Percentiles rank a stretch among this genome's conserved stretches.
These are phyloP conservation scores for Geotrichum cucujoidarum DNA, from an alignment of 1,139 yeast genomes.

Conservation along the genomic window DNA sequence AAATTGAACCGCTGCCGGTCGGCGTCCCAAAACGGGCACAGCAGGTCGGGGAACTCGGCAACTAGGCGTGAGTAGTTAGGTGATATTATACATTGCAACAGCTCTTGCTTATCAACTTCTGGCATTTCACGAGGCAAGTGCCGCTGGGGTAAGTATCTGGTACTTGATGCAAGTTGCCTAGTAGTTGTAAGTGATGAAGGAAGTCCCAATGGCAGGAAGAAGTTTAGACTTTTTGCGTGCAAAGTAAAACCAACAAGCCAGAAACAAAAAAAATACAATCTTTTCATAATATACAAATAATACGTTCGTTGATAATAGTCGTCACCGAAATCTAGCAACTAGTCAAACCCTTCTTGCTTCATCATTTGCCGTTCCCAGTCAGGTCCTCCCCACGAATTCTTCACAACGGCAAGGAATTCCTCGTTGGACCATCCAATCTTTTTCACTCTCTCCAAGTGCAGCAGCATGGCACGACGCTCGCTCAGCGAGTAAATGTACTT, in stretches of 20 bases:
- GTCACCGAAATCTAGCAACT: too few relatives aligned
- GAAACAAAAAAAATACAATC: too few relatives aligned
- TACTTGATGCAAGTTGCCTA: background rate
- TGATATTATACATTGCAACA: background rate
- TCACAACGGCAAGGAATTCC: conserved; percentile 2
- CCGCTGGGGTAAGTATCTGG: too few relatives aligned
- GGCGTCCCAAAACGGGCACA: background rate
- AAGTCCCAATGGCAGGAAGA: too few relatives aligned
- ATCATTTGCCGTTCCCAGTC: conserved; percentile 10
- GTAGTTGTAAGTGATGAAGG: too few relatives aligned
- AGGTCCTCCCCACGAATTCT: conserved; percentile 15
- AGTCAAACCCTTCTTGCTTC: background rate
- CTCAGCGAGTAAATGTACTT: conserved; percentile 5
- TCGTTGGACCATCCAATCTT: conserved; percentile 16
- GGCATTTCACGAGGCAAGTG: too few relatives aligned
- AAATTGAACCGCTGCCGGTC: background rate
- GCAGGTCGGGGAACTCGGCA: background rate
- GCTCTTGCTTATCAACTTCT: too few relatives aligned
- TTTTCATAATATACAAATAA: too few relatives aligned
- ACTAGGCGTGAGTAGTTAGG: conserved; percentile 4
- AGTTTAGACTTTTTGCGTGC: too few relatives aligned
- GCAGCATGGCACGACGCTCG: conserved; percentile 12
- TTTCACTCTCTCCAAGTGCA: conserved; percentile 10
- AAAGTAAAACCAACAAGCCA: too few relatives aligned
- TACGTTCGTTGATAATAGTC: too few relatives aligned